These are phyloP conservation scores for Kwoniella botswanensis DNA, from an alignment of 768 basidiomycete genomes.

Conservation along the genomic window DNA sequence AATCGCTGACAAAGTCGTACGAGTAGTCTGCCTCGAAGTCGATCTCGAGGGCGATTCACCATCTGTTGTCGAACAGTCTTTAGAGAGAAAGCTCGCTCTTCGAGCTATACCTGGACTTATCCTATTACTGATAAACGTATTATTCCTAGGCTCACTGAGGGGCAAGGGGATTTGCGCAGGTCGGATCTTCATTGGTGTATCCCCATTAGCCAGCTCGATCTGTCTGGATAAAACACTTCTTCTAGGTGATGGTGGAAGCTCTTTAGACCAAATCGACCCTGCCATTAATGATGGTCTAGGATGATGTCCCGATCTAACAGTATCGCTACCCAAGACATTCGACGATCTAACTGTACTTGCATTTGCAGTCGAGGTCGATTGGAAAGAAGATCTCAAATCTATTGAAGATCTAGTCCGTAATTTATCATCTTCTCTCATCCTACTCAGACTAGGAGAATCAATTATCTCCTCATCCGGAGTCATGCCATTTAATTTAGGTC, in stretches of 20 bases:
- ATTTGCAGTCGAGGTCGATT: not conserved
- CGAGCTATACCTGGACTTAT: constrained; percentile 33
- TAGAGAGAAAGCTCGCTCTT: constrained; percentile 26
- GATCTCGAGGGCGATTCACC: constrained; percentile 16
- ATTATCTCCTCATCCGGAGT: not conserved
- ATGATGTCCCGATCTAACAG: not conserved
- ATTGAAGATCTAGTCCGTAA: constrained; percentile 8
- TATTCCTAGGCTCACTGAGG: not conserved
- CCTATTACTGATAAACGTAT: constrained; percentile 21
- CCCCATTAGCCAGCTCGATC: not conserved
- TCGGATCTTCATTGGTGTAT: constrained; percentile 1
- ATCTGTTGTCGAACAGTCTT: not conserved
- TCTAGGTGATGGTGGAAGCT: constrained; percentile 8
- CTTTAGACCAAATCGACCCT: constrained; percentile 22
- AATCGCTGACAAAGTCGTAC: not conserved
- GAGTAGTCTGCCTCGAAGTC: constrained; percentile 14
- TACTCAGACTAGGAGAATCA: not conserved
- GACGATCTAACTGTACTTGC: not conserved
- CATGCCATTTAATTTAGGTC: constrained; percentile 7
- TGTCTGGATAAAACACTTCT: constrained; percentile 5
- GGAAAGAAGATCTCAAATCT: constrained; percentile 12
- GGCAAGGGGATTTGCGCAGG: constrained; percentile 1
- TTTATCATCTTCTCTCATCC: constrained; percentile 1
- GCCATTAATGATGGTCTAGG: constrained; percentile 21
- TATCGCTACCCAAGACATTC: not conserved